Evolutionary conservation across 352 stramenopile genomes (phyloP), one percentile per base, ranked within the genome.

Genomic region (Pythium aquatile): DNA sequence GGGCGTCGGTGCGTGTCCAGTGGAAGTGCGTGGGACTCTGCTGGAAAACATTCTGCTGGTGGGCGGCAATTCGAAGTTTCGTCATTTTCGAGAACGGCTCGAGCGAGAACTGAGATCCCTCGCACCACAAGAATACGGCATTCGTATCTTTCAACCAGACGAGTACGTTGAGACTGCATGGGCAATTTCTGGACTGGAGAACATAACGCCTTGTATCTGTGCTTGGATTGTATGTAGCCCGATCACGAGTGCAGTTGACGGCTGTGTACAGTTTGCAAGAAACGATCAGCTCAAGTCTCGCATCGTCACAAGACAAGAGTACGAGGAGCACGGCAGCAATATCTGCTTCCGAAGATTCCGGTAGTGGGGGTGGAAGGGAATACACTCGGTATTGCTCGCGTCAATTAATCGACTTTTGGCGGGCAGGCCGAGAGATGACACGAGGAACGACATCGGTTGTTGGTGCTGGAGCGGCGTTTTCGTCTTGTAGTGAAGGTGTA

Each of bases 31-130:
- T 33, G 70, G 69, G 20, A 80, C 88, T 0, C 74, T 98, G 53
- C 93, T 97, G 63, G 76, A 82, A 28, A 96, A 96, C 67, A 87
- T 98, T 30, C 54, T 94, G 42, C 61, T 98, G 8, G 81, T 94
- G 2, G 93, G 93, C 40, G 93, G 93, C 3, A 94, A 94, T 63
- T 85, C 87, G 37, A 93, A 94, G 57, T 88, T 98, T 61, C 76
- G 69, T 14, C 87, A 94, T 70, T 93, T 97, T 30, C 76, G 67
- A 39, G 74, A 86, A 33, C 77, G 91, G 7, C 69, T 98, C 0
- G 69, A 86, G 59, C 60, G 32, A 2, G 85, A 94, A 40, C 63
- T 94, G 29, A 76, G 82, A 13, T 70, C 85, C 13, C 63, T 94
- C 11, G 77, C 88, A 3, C 61, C 75, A 26, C 68, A 66, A 9